Percentiles rank a stretch among this genome's conserved stretches.
Conservation (phyloP, 345 rosid species). For the Populus tremula region DNA sequence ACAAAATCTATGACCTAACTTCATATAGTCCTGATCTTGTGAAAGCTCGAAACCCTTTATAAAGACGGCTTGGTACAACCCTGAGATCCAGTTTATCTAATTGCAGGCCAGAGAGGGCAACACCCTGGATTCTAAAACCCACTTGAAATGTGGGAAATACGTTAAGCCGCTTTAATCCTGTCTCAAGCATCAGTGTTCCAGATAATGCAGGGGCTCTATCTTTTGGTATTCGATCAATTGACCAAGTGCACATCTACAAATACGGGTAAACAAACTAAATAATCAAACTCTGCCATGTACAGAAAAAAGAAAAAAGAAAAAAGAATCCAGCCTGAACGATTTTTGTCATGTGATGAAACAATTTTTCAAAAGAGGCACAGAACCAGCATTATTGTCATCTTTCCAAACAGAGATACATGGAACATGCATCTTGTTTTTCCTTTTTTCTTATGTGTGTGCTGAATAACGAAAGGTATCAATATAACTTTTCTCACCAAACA, state of each 20-base stretch:
- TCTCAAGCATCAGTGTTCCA: slow-evolving; percentile 59
- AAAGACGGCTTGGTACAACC: slow-evolving; percentile 61
- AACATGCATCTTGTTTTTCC: background rate
- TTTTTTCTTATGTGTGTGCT: no score
- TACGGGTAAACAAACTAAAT: background rate
- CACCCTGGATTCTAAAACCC: slow-evolving; percentile 80
- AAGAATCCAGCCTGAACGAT: background rate
- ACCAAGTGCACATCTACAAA: slow-evolving; percentile 77
- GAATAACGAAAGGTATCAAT: background rate
- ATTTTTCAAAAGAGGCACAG: background rate
- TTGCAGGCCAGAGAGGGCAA: slow-evolving; percentile 82
- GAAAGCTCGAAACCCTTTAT: slow-evolving; percentile 87
- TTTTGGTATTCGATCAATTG: slow-evolving; percentile 78
- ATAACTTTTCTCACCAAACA: background rate
- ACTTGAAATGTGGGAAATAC: slow-evolving; percentile 77
- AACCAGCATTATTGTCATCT: background rate
- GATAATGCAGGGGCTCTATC: slow-evolving; percentile 79
- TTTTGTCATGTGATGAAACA: background rate
- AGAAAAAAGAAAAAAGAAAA: slow-evolving; percentile 9
- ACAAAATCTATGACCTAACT: slow-evolving; percentile 56
- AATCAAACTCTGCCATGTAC: slow-evolving; percentile 1
- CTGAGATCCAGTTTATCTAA: slow-evolving; percentile 71
- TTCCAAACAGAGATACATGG: background rate
- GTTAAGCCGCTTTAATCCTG: slow-evolving; percentile 63
- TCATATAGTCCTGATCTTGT: slow-evolving; percentile 80